Evolutionary conservation across 306 rosid genomes (phyloP), one percentile per base, ranked within the genome.

Genomic region (Leucaena leucocephala): DNA sequence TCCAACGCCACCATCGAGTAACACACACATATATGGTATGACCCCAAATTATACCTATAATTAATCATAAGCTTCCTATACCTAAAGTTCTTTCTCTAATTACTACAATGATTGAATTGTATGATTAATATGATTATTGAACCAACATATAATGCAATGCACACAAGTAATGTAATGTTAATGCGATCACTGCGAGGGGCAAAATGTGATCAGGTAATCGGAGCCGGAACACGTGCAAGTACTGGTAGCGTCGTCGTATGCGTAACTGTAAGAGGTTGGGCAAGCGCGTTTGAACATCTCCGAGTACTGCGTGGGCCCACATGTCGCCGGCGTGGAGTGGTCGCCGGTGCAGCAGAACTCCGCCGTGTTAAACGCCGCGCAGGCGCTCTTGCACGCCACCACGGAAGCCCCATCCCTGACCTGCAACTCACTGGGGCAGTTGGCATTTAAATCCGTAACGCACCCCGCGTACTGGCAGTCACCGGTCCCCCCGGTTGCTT

Each of bases 381-480:
- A 95, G 2, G 98, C 98, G 79, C 98, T 95, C 84, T 83, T 89
- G 68, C 98, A 95, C 34, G 96, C 98, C 50, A 88, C 95, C 43
- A 91, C 95, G 8, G 82, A 45, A 21, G 82, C 86, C 7, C 78
- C 80, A 15, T 74, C 72, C 2, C 7, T 62, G 0, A 95, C 88
- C 72, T 83, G 90, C 63, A 95, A 59, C 84, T 95, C 96, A 0
- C 79, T 5, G 2, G 97, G 98, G 78, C 97, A 94, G 73, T 11
- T 36, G 1, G 69, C 70, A 58, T 92, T 92, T 50, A 94, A 71
- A 78, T 94, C 97, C 8, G 89, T 17, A 2, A 87, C 85, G 38
- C 98, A 94, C 1, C 98, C 98, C 0, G 98, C 97, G 79, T 88
- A 80, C 85, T 91, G 95, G 54, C 98, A 95, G 68, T 92, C 96